Conservation (phyloP, 805 yeast species). For the Wickerhamiella spandovensis region DNA sequence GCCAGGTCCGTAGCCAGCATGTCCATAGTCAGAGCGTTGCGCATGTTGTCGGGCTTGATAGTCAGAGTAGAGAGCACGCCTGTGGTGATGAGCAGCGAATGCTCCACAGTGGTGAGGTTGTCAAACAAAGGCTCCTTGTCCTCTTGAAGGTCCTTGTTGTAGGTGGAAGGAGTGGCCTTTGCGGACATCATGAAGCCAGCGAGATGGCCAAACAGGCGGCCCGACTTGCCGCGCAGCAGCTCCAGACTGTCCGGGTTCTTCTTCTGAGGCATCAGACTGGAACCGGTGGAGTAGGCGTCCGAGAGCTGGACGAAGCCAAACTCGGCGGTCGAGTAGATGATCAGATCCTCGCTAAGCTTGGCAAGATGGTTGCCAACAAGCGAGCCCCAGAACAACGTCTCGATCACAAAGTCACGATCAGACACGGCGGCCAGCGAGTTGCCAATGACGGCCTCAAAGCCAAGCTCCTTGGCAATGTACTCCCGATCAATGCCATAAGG, state of each 20-base stretch:
- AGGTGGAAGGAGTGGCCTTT: conserved; percentile 95
- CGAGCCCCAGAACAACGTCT: conserved; percentile 89
- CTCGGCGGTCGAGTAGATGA: conserved; percentile 93
- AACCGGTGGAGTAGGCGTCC: conserved; percentile 97
- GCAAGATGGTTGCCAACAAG: conserved; percentile 93
- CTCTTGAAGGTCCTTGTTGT: conserved; percentile 97
- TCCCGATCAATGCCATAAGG: conserved; percentile 98
- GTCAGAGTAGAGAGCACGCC: conserved; percentile 85
- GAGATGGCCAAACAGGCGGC: conserved; percentile 89
- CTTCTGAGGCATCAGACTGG: conserved; percentile 98
- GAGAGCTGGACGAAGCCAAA: conserved; percentile 88
- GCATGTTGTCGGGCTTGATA: conserved; percentile 66
- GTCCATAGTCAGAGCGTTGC: conserved; percentile 86
- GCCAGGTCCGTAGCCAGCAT: conserved; percentile 99
- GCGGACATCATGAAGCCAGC: conserved; percentile 94
- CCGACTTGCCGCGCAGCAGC: conserved; percentile 89
- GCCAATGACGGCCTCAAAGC: conserved; percentile 78
- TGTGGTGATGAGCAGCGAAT: conserved; percentile 85
- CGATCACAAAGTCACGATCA: conserved; percentile 95
- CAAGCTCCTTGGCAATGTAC: conserved; percentile 64
- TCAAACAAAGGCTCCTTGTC: conserved; percentile 98
- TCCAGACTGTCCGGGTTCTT: conserved; percentile 96
- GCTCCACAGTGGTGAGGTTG: conserved; percentile 77
- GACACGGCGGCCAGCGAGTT: conserved; percentile 94
- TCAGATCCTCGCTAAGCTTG: conserved; percentile 85